Evolutionary conservation across 2,329 filamentous ascomycete genomes (phyloP).

Genomic region (Ophiocordyceps camponoti-saundersi): DNA sequence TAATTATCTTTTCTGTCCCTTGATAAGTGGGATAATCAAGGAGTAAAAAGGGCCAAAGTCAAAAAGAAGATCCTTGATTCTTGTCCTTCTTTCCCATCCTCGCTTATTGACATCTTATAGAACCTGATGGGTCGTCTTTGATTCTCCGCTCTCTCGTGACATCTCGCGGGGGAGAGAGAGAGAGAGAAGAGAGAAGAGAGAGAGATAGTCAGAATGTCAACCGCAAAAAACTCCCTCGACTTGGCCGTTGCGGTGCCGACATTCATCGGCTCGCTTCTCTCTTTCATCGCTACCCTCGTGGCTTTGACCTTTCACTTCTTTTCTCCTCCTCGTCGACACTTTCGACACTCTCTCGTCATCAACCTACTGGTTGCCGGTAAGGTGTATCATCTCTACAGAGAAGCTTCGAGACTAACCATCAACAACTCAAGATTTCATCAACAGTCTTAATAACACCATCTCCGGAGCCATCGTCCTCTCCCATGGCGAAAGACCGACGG

Average conservation of each 20-base stretch:
- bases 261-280: conserved; percentile 3
- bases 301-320: conserved; percentile 2
- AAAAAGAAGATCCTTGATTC: too few relatives aligned
- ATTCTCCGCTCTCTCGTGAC: too few relatives aligned
- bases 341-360: conserved; percentile 5
- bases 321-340: conserved; percentile 3
- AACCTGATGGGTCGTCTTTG: too few relatives aligned
- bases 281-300: conserved; percentile 1
- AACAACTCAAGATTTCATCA: conserved; percentile 15
- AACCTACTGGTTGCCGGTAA: conserved; percentile 5
- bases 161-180: too few relatives aligned
- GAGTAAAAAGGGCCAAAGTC: too few relatives aligned
- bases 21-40: too few relatives aligned
- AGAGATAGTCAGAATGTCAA: neutral
- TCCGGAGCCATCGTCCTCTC: conserved; percentile 20
- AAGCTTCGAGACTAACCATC: neutral
- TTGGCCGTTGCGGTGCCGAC: conserved; percentile 1
- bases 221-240: neutral
- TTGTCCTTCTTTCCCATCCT: too few relatives aligned
- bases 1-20: too few relatives aligned
- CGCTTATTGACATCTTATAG: too few relatives aligned
- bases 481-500: conserved; percentile 10
- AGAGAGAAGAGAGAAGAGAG: too few relatives aligned
- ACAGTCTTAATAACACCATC: conserved; percentile 23
- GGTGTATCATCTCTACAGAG: too few relatives aligned